These are phyloP conservation scores for Rhodotorula kratochvilovae DNA, from an alignment of 768 basidiomycete genomes.

Conservation along the genomic window DNA sequence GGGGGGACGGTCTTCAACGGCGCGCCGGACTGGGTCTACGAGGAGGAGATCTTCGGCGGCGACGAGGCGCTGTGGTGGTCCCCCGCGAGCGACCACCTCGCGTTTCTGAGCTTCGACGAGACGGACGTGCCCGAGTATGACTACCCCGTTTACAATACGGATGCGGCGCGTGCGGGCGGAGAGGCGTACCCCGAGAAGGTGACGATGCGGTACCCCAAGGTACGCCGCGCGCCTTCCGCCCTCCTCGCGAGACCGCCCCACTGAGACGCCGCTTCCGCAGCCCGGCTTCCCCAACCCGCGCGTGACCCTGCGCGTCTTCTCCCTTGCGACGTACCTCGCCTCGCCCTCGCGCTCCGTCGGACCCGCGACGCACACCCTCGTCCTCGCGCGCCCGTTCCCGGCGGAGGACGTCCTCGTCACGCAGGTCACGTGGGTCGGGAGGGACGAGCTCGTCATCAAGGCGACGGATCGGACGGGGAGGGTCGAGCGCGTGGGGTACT, in stretches of 20 bases:
- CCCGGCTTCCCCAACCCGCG: slow-evolving; percentile 64
- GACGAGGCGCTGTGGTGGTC: slow-evolving; percentile 88
- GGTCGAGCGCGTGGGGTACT: slow-evolving; percentile 71
- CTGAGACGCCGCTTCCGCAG: neutral
- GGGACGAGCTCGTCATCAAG: slow-evolving; percentile 68
- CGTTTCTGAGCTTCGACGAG: slow-evolving; percentile 85
- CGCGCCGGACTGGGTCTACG: slow-evolving; percentile 88
- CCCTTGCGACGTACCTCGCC: slow-evolving; percentile 58
- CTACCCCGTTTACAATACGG: slow-evolving; percentile 68
- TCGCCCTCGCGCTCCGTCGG: slow-evolving; percentile 28
- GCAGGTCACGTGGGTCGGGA: slow-evolving; percentile 84
- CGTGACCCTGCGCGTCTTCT: slow-evolving; percentile 76
- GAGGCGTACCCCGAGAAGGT: slow-evolving; percentile 29
- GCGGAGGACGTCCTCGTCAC: slow-evolving; percentile 63
- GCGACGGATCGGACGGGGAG: slow-evolving; percentile 81
- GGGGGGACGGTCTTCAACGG: slow-evolving; percentile 88
- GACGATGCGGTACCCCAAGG: slow-evolving; percentile 74
- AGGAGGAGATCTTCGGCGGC: slow-evolving; percentile 60
- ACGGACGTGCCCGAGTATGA: slow-evolving; percentile 76
- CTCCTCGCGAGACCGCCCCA: neutral
- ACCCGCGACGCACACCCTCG: slow-evolving; percentile 49
- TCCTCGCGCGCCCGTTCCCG: slow-evolving; percentile 19
- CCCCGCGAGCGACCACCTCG: slow-evolving; percentile 64
- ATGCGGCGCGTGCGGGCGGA: slow-evolving; percentile 11
- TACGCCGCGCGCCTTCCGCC: slow-evolving; percentile 38